Percentiles rank a stretch among this genome's conserved stretches.
Conservation (phyloP, 169 alveolate species). For the Plasmodium coatneyi region DNA sequence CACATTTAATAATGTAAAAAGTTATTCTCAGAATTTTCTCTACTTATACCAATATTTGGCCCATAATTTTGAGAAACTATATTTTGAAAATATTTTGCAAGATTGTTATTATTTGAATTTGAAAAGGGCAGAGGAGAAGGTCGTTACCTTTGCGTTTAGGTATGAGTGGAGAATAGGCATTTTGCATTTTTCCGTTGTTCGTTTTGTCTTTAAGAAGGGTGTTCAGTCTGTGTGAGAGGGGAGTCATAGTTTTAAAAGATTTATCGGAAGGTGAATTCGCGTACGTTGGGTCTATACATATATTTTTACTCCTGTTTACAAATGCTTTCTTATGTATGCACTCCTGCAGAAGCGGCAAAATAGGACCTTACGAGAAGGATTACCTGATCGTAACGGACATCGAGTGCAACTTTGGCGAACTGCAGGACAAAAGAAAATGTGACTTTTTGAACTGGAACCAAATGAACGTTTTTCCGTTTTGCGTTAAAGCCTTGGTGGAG, state of each 20-base stretch:
- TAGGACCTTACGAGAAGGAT: conserved; percentile 55
- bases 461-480: conserved; percentile 51
- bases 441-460: conserved; percentile 10
- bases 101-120: conserved; percentile 39
- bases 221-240: neutral
- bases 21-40: conserved; percentile 55
- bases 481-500: conserved; percentile 49
- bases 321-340: neutral
- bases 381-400: conserved; percentile 55
- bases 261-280: neutral
- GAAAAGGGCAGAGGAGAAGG: conserved; percentile 43
- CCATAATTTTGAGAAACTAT: conserved; percentile 33
- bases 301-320: neutral
- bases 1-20: conserved; percentile 40
- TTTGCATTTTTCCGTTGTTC: neutral
- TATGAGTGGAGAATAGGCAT: neutral
- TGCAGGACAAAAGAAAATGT: conserved; percentile 13
- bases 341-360: conserved; percentile 36
- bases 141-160: conserved; percentile 47
- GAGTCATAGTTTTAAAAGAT: neutral
- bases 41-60: conserved; percentile 34
- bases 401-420: conserved; percentile 38
- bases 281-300: neutral
- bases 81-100: conserved; percentile 62
- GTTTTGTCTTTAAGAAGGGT: neutral